Evolutionary conservation across 257 asterid species (phyloP).

Genomic region (Gentiana macrophylla): DNA sequence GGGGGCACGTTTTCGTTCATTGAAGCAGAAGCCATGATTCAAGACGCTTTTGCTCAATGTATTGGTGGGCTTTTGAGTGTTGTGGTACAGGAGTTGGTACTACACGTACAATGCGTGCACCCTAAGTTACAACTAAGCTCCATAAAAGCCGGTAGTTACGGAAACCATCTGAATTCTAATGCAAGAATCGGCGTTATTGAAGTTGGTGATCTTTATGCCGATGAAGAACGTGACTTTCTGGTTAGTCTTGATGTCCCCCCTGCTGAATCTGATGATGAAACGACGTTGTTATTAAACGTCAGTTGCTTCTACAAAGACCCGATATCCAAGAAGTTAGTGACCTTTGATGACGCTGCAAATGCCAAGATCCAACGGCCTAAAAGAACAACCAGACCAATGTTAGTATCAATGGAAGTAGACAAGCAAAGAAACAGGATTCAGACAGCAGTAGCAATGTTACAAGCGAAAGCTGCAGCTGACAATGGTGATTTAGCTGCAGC

Average conservation of each 20-base stretch:
- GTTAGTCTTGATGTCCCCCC: conserved; percentile 50
- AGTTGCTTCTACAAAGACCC: conserved; percentile 54
- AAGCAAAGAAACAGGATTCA: conserved; percentile 56
- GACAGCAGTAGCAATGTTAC: conserved; percentile 73
- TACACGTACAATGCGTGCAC: conserved; percentile 59
- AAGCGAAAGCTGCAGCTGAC: conserved; percentile 74
- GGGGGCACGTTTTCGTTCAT: conserved; percentile 97
- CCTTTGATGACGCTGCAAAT: conserved; percentile 23
- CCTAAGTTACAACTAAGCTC: conserved; percentile 33
- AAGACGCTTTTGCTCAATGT: conserved; percentile 99
- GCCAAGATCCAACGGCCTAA: conserved; percentile 50
- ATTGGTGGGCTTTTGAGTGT: conserved; percentile 89
- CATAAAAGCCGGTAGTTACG: conserved; percentile 77
- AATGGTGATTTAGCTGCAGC: conserved; percentile 52
- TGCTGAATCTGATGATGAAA: conserved; percentile 29
- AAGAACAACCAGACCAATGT: conserved; percentile 16
- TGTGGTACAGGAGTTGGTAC: conserved; percentile 53
- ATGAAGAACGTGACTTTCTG: conserved; percentile 81
- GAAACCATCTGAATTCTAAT: conserved; percentile 23
- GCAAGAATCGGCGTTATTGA: conserved; percentile 41
- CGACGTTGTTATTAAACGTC: conserved; percentile 36
- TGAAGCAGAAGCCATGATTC: conserved; percentile 68
- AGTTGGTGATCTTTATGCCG: conserved; percentile 85
- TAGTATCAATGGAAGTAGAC: conserved; percentile 74
- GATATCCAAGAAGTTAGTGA: conserved; percentile 22